phyloP scores from a whole-genome alignment of 208 protist species.

The Spongospora subterranea region DNA sequence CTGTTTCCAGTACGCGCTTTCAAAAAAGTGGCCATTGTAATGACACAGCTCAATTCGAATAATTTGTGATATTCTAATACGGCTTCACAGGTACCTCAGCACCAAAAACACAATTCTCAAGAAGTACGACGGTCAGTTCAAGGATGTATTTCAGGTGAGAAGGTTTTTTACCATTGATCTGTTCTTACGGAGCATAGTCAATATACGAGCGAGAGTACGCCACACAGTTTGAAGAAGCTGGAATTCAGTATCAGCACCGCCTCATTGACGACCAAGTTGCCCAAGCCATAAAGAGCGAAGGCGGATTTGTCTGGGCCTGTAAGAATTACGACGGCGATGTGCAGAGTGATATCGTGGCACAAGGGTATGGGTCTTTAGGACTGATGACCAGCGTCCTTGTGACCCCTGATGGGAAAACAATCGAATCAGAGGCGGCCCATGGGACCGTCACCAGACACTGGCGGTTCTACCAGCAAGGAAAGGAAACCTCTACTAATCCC shows the following conservation, averaged over 20 bases:
- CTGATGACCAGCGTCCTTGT: conserved; percentile 97
- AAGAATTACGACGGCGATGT: conserved; percentile 99
- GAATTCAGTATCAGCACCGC: conserved; percentile 91
- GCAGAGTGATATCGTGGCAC: conserved; percentile 88
- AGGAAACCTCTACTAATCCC: conserved; percentile 95
- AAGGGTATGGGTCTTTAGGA: conserved; percentile 94
- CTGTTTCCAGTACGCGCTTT: conserved; percentile 90
- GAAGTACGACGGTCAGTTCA: conserved; percentile 94
- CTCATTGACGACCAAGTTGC: conserved; percentile 98
- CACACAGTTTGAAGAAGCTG: conserved; percentile 81
- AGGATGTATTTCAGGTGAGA: conserved; percentile 87
- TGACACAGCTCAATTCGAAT: not conserved
- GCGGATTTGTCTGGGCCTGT: conserved; percentile 94
- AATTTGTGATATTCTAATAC: not conserved
- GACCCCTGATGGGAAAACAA: conserved; percentile 92
- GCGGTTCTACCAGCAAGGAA: conserved; percentile 87
- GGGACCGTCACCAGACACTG: conserved; percentile 97
- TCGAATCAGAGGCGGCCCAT: conserved; percentile 95
- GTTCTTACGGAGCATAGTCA: conserved; percentile 34
- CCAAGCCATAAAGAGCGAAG: conserved; percentile 82
- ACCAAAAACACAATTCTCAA: conserved; percentile 98
- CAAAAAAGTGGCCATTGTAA: conserved; percentile 76
- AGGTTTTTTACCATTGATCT: not conserved
- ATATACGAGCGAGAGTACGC: conserved; percentile 89
- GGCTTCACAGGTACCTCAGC: not conserved